A percentile compares a stretch with the other conserved stretches of the same genome.
These are phyloP conservation scores for Emmonsiellopsis sp. DNA, from an alignment of 2,329 filamentous ascomycete species.

Conservation along the genomic window DNA sequence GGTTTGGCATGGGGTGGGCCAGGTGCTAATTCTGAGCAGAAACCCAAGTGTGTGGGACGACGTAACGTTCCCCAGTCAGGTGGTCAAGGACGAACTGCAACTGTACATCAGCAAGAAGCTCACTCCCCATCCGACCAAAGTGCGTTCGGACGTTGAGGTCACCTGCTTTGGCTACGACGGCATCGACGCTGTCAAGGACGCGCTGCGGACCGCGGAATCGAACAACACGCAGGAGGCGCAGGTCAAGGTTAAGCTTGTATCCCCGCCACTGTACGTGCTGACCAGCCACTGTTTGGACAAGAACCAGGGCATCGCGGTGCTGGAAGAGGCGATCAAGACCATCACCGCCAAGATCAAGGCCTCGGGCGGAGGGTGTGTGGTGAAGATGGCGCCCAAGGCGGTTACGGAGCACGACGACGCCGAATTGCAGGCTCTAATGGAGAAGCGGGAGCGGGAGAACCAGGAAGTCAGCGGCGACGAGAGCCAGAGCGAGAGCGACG, in stretches of 20 bases:
- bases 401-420: slow-evolving; percentile 98
- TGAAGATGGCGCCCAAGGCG: slow-evolving; percentile 99
- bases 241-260: slow-evolving; percentile 98
- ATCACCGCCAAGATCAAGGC: slow-evolving; percentile 71
- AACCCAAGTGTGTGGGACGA: slow-evolving; percentile 96
- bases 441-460: slow-evolving; percentile 97
- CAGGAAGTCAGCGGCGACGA: slow-evolving; percentile 96
- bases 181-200: slow-evolving; percentile 94
- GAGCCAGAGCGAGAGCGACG: slow-evolving; percentile 89
- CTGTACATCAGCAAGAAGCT: slow-evolving; percentile 95
- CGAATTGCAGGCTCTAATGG: slow-evolving; percentile 94
- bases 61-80: slow-evolving; percentile 75
- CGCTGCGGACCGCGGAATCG: slow-evolving; percentile 81
- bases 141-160: slow-evolving; percentile 94
- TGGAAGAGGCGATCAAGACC: slow-evolving; percentile 84
- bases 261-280: slow-evolving; percentile 89
- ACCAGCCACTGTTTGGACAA: slow-evolving; percentile 96
- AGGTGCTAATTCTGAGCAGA: slow-evolving; percentile 31
- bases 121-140: slow-evolving; percentile 97
- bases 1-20: not conserved
- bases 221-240: slow-evolving; percentile 86
- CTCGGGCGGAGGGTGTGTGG: slow-evolving; percentile 68
- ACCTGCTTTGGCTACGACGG: slow-evolving; percentile 94
- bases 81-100: slow-evolving; percentile 80
- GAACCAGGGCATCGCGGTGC: slow-evolving; percentile 66